phyloP scores from a whole-genome alignment of 2,329 filamentous ascomycete genomes.

The Penicillium hordei region DNA sequence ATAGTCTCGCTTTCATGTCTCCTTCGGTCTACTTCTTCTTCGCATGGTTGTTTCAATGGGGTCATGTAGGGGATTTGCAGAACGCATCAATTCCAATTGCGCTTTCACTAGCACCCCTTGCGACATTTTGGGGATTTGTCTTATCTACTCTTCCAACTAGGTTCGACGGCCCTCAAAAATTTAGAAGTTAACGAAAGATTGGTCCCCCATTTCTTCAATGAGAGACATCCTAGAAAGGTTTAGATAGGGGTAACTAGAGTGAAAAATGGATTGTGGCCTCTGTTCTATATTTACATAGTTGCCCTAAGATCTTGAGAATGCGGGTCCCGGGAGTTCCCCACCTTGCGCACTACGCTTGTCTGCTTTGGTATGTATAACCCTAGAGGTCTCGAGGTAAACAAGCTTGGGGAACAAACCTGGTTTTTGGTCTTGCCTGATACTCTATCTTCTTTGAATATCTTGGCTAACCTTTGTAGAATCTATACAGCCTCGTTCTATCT shows the following conservation, averaged over 20 bases:
- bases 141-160: neutral
- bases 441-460: neutral
- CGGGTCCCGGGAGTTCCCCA: neutral
- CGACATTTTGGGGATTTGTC: too few species aligned
- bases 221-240: too few species aligned
- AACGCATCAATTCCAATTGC: neutral
- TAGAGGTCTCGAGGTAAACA: neutral
- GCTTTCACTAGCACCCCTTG: neutral
- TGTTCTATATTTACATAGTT: neutral
- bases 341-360: neutral
- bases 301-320: neutral
- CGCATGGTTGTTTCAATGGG: neutral
- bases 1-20: neutral
- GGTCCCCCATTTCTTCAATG: too few species aligned
- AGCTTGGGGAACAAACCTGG: neutral
- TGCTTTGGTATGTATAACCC: neutral
- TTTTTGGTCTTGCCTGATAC: neutral
- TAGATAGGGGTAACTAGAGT: too few species aligned
- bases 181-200: neutral
- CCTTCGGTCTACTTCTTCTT: constrained; percentile 1
- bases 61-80: neutral
- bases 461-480: neutral
- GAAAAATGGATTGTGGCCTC: neutral
- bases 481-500: too few species aligned
- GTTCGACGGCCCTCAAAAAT: neutral